A percentile compares a stretch with the other conserved stretches of the same genome.
Conservation (phyloP, 1,284 basidiomycete genomes). For the Rhizopogon hawkerae region DNA sequence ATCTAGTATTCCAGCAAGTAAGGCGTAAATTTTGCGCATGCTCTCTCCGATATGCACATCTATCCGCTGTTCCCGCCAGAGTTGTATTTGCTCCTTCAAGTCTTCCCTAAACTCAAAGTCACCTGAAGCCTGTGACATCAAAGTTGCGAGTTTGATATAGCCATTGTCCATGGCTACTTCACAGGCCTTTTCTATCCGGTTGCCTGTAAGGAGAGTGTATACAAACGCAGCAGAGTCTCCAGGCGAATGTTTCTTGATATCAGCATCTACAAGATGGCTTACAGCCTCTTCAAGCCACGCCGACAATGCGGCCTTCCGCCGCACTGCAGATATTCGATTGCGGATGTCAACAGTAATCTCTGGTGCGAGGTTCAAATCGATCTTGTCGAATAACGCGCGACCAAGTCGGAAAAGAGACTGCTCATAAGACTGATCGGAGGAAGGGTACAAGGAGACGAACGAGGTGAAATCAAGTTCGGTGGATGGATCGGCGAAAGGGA, state of each 20-base stretch:
- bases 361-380: slow-evolving; percentile 56
- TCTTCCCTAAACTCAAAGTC: slow-evolving; percentile 74
- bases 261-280: slow-evolving; percentile 64
- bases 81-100: slow-evolving; percentile 67
- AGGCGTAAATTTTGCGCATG: slow-evolving; percentile 76
- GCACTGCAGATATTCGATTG: slow-evolving; percentile 53
- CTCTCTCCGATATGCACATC: slow-evolving; percentile 65
- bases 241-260: slow-evolving; percentile 49
- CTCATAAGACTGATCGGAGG: slow-evolving; percentile 68
- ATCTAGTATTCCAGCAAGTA: slow-evolving; percentile 76
- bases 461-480: slow-evolving; percentile 68
- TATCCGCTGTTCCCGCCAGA: slow-evolving; percentile 77
- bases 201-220: slow-evolving; percentile 79
- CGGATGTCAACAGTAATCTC: slow-evolving; percentile 51
- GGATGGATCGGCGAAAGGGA: slow-evolving; percentile 53
- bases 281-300: slow-evolving; percentile 81
- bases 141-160: slow-evolving; percentile 81
- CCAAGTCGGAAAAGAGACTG: slow-evolving; percentile 83
- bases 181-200: slow-evolving; percentile 82
- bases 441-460: slow-evolving; percentile 67
- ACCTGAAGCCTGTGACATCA: slow-evolving; percentile 86
- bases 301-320: slow-evolving; percentile 77
- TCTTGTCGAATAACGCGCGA: slow-evolving; percentile 83
- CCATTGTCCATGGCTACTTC: slow-evolving; percentile 69
- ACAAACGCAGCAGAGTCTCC: slow-evolving; percentile 43